Base-by-base conservation (phyloP, 2,329 filamentous ascomycete genomes). In the Clonostachys sp. region DNA sequence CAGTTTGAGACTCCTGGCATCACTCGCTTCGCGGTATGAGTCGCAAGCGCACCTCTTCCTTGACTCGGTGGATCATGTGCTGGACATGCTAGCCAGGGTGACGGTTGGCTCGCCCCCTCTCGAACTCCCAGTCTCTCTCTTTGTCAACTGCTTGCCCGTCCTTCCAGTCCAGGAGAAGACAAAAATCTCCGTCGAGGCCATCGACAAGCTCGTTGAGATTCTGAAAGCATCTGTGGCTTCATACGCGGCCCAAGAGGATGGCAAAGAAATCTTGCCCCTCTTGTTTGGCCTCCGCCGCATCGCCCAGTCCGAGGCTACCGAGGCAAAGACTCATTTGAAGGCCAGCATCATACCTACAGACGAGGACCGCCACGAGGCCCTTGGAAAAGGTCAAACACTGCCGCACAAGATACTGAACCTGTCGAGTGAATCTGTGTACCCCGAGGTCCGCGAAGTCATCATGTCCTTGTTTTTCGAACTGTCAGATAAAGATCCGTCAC, bases 391-490 rank as follows among this genome's bases (percentile, higher is more conserved):
- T 9, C 74, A 84, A 30, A 87, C 85, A 0, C 71, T 97, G 0
- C 78, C 92, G 2, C 86, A 90, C 3, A 82, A 83, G 50, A 72
- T 99, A 2, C 77, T 99, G 45, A 81, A 83, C 47, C 81, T 94
- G 39, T 90, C 88, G 3, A 89, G 84, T 6, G 89, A 87, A 13
- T 80, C 91, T 0, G 66, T 82, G 41, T 79, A 87, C 1, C 82
- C 89, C 1, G 83, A 84, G 38, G 71, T 96, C 4, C 82, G 90
- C 16, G 83, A 87, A 42, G 80, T 81, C 16, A 86, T 95, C 45
- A 88, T 87, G 0, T 77, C 85, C 33, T 74, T 99, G 20, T 79
- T 96, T 51, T 99, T 95, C 62, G 87, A 95, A 53, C 75, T 97
- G 30, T 96, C 91, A 0, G 86, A 86, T 53, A 87, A 84, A 56